Evolutionary conservation across 2,329 filamentous ascomycete species (phyloP).

Genomic region (Colletotrichum limetticola): DNA sequence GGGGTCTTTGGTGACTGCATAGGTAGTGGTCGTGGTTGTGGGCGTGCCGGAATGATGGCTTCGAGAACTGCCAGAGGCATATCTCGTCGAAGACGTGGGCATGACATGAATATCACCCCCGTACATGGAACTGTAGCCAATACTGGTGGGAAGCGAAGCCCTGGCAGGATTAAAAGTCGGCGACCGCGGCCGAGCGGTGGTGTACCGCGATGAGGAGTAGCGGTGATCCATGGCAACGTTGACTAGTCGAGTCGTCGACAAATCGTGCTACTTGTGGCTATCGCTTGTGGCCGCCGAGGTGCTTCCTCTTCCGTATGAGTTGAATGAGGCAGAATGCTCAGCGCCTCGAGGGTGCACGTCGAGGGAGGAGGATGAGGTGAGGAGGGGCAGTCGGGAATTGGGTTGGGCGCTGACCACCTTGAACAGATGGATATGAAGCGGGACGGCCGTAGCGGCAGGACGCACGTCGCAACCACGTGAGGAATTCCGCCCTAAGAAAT

Average conservation of each 20-base stretch:
- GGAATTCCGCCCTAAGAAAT: slow-evolving; percentile 21
- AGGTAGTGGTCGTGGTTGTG: slow-evolving; percentile 61
- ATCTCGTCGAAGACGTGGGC: slow-evolving; percentile 54
- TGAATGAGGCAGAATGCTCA: background rate
- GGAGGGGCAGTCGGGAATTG: slow-evolving; percentile 4
- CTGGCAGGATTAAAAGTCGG: slow-evolving; percentile 61
- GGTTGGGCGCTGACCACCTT: slow-evolving; percentile 23
- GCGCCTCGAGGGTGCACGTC: slow-evolving; percentile 1
- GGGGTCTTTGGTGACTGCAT: slow-evolving; percentile 65
- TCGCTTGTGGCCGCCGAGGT: slow-evolving; percentile 1
- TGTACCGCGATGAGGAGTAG: slow-evolving; percentile 35
- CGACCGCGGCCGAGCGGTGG: slow-evolving; percentile 46
- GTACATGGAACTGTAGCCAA: slow-evolving; percentile 62
- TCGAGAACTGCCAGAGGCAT: slow-evolving; percentile 30
- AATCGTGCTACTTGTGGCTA: background rate
- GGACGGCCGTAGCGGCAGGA: slow-evolving; percentile 28
- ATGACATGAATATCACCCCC: slow-evolving; percentile 65
- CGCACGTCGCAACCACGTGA: slow-evolving; percentile 30
- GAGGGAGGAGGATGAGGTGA: background rate
- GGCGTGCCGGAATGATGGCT: slow-evolving; percentile 32
- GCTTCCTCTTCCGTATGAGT: background rate
- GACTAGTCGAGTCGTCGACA: slow-evolving; percentile 11
- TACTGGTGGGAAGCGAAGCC: slow-evolving; percentile 62
- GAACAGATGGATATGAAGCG: background rate
- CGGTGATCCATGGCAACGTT: slow-evolving; percentile 36